Evolutionary conservation across 352 stramenopile genomes (phyloP).

Genomic region (Elongisporangium undulatum): DNA sequence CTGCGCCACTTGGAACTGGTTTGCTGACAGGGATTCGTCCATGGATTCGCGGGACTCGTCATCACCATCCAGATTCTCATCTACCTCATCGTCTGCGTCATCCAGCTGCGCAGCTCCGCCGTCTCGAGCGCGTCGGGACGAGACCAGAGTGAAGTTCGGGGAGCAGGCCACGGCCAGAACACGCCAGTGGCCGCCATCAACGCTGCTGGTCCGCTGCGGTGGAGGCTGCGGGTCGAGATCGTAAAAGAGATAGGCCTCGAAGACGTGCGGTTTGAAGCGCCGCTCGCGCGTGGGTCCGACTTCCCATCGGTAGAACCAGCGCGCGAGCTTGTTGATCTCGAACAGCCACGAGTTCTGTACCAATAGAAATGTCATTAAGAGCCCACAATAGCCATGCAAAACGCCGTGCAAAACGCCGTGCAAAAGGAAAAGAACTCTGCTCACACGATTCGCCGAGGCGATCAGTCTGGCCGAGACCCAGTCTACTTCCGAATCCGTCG

Average conservation of each 20-base stretch:
- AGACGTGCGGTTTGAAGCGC: slow-evolving; percentile 56
- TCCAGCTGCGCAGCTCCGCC: too few species aligned
- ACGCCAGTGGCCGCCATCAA: background rate
- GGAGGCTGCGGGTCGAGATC: background rate
- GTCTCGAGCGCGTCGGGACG: too few species aligned
- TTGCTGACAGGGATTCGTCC: too few species aligned
- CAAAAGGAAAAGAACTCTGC: slow-evolving; percentile 16
- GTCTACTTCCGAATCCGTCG: too few species aligned
- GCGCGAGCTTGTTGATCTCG: slow-evolving; percentile 44
- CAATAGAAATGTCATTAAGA: background rate
- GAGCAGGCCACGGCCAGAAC: background rate
- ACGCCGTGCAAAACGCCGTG: background rate
- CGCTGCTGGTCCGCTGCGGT: background rate
- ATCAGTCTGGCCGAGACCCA: too few species aligned
- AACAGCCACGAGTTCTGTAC: slow-evolving; percentile 19
- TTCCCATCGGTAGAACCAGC: slow-evolving; percentile 77
- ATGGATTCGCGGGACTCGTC: too few species aligned
- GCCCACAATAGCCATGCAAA: slow-evolving; percentile 3
- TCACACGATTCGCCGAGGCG: slow-evolving; percentile 8
- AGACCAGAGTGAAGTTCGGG: too few species aligned
- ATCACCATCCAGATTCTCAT: too few species aligned
- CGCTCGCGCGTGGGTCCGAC: slow-evolving; percentile 57
- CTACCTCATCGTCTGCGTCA: too few species aligned
- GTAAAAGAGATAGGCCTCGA: slow-evolving; percentile 52
- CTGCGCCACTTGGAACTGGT: too few species aligned